Base-by-base conservation (phyloP, 1,284 basidiomycete species). In the Sporisorium sorghi region DNA sequence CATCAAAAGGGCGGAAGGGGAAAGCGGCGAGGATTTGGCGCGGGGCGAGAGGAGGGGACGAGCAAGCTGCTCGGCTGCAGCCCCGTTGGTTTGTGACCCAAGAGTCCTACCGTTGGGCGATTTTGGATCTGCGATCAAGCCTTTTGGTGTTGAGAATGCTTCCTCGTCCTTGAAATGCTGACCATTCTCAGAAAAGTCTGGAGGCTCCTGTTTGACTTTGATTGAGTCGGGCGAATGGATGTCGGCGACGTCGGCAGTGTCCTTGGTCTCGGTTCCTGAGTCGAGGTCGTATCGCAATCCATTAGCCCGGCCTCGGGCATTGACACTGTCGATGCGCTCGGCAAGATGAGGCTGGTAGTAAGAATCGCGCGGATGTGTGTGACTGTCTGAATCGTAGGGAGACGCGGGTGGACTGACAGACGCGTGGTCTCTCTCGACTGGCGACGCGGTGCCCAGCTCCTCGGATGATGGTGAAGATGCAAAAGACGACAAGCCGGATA, bases 401-500 rank as follows among this genome's bases (percentile, higher is more conserved):
- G 58, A 77, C 37, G 56, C 57, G n/a, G 60, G 40, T n/a, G 59
- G 60, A 33, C 56, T 71, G 26, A 40, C 58, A 7, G 59, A 69
- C 12, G 66, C 44, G 17, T 55, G 28, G 17, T 72, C 59, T 24
- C 46, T 39, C n/a, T 58, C 58, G 10, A 42, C 46, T 6, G 51
- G 57, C 1, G 59, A 61, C n/a, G 35, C 44, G 32, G 56, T 67
- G 19, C 35, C 66, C 0, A 71, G 46, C 23, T 59, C 54, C 3
- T 75, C 73, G 5, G 58, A 61, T 3, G 63, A 71, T 3, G 67
- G 63, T 7, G 68, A 75, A 35, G 67, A 67, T 19, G 61, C 68
- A 49, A 60, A 60, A 19, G 68, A 67, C 14, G 67, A 71, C 8
- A 75, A 21, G 8, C 69, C 75, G 5, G 74, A 76, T 1, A 73